These are phyloP conservation scores for Leptodermis oblonga DNA, from an alignment of 257 asterid genomes.

Conservation along the genomic window DNA sequence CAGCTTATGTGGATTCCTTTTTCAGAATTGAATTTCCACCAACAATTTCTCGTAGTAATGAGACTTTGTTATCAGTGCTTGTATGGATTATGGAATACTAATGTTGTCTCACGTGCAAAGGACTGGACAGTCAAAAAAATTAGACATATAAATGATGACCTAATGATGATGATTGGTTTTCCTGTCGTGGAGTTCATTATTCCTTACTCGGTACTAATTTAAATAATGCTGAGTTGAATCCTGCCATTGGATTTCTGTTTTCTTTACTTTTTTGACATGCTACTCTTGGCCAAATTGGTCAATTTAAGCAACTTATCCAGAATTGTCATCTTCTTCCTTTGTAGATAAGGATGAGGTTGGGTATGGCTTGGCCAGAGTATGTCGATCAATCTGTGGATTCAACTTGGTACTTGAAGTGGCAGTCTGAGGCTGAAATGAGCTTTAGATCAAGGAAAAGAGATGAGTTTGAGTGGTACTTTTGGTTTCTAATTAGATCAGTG, in stretches of 20 bases:
- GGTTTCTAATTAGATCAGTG: slow-evolving; percentile 70
- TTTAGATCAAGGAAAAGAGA: slow-evolving; percentile 54
- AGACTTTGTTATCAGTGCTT: slow-evolving; percentile 52
- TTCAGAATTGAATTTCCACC: slow-evolving; percentile 62
- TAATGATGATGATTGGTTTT: slow-evolving; percentile 77
- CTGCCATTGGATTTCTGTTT: slow-evolving; percentile 9
- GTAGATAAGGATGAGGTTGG: slow-evolving; percentile 70
- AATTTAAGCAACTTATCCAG: slow-evolving; percentile 13
- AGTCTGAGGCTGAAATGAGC: slow-evolving; percentile 68
- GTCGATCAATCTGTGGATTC: slow-evolving; percentile 59
- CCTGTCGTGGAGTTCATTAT: slow-evolving; percentile 73
- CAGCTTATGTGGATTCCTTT: slow-evolving; percentile 98
- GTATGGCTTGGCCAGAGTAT: slow-evolving; percentile 98
- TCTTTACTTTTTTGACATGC: slow-evolving; percentile 7
- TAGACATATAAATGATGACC: slow-evolving; percentile 58
- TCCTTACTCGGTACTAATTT: slow-evolving; percentile 68
- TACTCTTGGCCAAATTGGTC: not conserved
- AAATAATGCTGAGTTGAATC: slow-evolving; percentile 13
- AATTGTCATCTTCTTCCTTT: slow-evolving; percentile 17
- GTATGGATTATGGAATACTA: slow-evolving; percentile 55
- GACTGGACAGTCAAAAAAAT: slow-evolving; percentile 45
- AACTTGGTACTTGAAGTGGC: slow-evolving; percentile 90
- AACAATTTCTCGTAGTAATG: slow-evolving; percentile 57
- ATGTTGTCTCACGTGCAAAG: slow-evolving; percentile 39
- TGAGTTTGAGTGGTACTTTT: slow-evolving; percentile 63